A percentile compares a stretch with the other conserved stretches of the same genome.
These are phyloP conservation scores for Penicillium ochrochloron DNA, from an alignment of 495 filamentous ascomycete species.

Conservation along the genomic window DNA sequence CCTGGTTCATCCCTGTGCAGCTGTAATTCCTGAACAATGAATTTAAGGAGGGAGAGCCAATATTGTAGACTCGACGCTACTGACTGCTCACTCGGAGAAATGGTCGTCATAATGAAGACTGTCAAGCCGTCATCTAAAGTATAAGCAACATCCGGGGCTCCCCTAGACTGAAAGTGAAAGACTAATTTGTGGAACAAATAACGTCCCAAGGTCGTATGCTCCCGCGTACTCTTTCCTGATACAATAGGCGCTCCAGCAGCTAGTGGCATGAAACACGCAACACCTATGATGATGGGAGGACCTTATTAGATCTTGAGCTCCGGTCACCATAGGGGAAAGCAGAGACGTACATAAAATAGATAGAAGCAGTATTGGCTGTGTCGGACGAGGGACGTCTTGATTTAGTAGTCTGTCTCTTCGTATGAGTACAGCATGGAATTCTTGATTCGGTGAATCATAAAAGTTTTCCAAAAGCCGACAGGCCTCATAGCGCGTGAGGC, in stretches of 20 bases:
- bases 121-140: slow-evolving; percentile 15
- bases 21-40: slow-evolving; percentile 15
- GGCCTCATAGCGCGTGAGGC: slow-evolving; percentile 15
- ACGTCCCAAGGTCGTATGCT: slow-evolving; percentile 11
- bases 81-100: slow-evolving; percentile 16
- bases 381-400: slow-evolving; percentile 9
- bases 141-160: slow-evolving; percentile 4
- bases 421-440: slow-evolving; percentile 13
- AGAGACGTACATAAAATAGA: slow-evolving; percentile 10
- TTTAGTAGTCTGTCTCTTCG: slow-evolving; percentile 14
- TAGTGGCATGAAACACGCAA: slow-evolving; percentile 15
- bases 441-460: slow-evolving; percentile 15
- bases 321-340: neutral
- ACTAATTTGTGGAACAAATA: slow-evolving; percentile 13
- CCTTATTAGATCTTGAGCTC: neutral
- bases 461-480: slow-evolving; percentile 16
- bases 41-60: slow-evolving; percentile 13
- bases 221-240: slow-evolving; percentile 10
- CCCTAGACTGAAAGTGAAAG: slow-evolving; percentile 9
- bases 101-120: slow-evolving; percentile 13
- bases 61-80: slow-evolving; percentile 16
- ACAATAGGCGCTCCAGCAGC: slow-evolving; percentile 15
- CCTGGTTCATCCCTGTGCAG: slow-evolving; percentile 5
- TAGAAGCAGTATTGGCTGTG: slow-evolving; percentile 16
- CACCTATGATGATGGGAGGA: slow-evolving; percentile 4